phyloP scores from a whole-genome alignment of 2,329 filamentous ascomycete genomes.

The Falciphora oryzae region DNA sequence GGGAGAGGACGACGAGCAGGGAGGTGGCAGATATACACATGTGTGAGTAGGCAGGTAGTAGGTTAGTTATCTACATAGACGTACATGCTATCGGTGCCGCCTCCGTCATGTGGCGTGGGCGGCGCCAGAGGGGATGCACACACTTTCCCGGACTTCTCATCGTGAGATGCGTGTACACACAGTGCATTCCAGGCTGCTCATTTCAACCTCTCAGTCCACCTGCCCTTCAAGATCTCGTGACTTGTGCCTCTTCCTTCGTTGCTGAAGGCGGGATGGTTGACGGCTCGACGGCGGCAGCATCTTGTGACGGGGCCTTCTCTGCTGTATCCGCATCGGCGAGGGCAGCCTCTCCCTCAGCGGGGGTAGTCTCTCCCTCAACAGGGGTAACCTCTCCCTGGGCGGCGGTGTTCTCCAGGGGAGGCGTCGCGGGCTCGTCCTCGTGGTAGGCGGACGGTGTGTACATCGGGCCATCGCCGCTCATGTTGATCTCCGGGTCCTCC shows the following conservation, averaged over 20 bases:
- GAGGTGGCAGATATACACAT: not conserved
- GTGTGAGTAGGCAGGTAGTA: not conserved
- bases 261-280: conserved; percentile 15
- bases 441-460: conserved; percentile 41
- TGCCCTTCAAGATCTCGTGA: not conserved
- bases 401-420: conserved; percentile 22
- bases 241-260: not conserved
- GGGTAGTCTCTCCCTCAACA: conserved; percentile 2
- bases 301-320: conserved; percentile 1
- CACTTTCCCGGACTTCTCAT: too few relatives aligned
- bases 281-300: conserved; percentile 12
- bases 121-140: not conserved
- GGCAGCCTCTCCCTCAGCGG: not conserved
- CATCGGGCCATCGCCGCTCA: conserved; percentile 42
- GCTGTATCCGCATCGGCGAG: not conserved
- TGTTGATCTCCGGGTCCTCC: conserved; percentile 60
- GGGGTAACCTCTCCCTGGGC: not conserved
- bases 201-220: too few relatives aligned
- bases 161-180: not conserved
- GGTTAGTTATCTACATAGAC: not conserved
- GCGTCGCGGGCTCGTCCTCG: conserved; percentile 22
- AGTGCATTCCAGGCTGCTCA: not conserved
- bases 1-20: too few relatives aligned
- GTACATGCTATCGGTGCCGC: not conserved
- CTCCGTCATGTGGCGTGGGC: not conserved